phyloP scores from a whole-genome alignment of 225 moss, liverwort and hornwort species.

The Ulota crispa region DNA sequence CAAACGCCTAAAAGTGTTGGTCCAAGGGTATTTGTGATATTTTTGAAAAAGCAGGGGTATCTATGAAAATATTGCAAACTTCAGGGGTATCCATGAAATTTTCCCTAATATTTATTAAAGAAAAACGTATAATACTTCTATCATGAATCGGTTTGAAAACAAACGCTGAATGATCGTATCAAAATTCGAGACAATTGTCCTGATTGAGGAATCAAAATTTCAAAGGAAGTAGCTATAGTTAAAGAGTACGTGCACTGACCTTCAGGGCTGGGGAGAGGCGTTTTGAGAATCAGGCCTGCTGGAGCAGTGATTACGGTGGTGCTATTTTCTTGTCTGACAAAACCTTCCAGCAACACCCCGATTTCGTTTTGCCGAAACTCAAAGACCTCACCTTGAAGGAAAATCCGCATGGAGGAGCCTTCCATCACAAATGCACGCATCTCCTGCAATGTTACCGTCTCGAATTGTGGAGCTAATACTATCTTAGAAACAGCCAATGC shows the following conservation, averaged over 20 bases:
- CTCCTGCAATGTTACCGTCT: conserved; percentile 65
- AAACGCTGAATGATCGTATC: neutral
- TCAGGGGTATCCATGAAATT: too few relatives aligned
- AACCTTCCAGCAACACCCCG: conserved; percentile 77
- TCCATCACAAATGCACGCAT: conserved; percentile 61
- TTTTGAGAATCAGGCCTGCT: conserved; percentile 46
- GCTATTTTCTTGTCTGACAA: conserved; percentile 66
- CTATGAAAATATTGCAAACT: too few relatives aligned
- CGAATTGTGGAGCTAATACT: conserved; percentile 61
- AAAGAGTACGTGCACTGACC: conserved; percentile 16
- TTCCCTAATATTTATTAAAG: too few relatives aligned
- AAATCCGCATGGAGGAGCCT: conserved; percentile 61
- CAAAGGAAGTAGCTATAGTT: neutral
- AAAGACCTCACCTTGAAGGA: conserved; percentile 70
- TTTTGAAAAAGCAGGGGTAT: too few relatives aligned
- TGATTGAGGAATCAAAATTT: neutral
- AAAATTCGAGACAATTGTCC: neutral
- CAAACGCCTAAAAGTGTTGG: too few relatives aligned
- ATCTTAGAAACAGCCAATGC: conserved; percentile 69
- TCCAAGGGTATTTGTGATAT: too few relatives aligned
- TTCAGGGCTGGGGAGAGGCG: conserved; percentile 24
- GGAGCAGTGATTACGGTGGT: conserved; percentile 59
- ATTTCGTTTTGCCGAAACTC: conserved; percentile 51
- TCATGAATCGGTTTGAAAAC: too few relatives aligned
- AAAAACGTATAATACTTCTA: too few relatives aligned